Conservation (phyloP, 768 basidiomycete species). For the Nidularia pulvinata region DNA sequence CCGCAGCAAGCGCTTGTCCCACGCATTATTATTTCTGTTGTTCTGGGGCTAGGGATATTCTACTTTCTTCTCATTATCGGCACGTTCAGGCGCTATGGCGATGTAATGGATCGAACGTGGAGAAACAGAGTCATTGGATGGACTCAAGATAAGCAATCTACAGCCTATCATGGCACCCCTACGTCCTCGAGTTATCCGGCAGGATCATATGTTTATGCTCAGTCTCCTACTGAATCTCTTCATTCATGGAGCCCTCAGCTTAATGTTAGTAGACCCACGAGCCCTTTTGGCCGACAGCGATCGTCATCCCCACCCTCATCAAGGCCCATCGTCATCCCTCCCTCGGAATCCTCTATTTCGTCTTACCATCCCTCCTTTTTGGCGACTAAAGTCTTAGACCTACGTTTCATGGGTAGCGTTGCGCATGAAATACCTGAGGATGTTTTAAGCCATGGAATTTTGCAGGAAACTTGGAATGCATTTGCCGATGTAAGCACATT, state of each 20-base stretch:
- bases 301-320: too few relatives aligned
- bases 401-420: not conserved
- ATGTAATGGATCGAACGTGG: conserved; percentile 31
- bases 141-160: not conserved
- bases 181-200: conserved; percentile 1
- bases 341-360: not conserved
- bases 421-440: not conserved
- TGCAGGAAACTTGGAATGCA: not conserved
- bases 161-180: not conserved
- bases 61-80: conserved; percentile 51
- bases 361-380: not conserved
- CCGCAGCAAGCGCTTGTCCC: conserved; percentile 28
- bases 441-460: not conserved
- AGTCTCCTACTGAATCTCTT: too few relatives aligned
- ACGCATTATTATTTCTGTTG: conserved; percentile 41
- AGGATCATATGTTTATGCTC: not conserved
- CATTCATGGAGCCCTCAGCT: too few relatives aligned
- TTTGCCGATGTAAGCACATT: conserved; percentile 1
- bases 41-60: conserved; percentile 49
- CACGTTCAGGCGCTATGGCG: conserved; percentile 55
- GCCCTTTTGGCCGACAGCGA: too few relatives aligned
- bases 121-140: conserved; percentile 13
- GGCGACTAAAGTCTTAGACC: conserved; percentile 3
- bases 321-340: not conserved
- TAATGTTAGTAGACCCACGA: too few relatives aligned